A percentile compares a stretch with the other conserved stretches of the same genome.
phyloP scores from a whole-genome alignment of 495 filamentous ascomycete genomes.

The Niebla homalea region DNA sequence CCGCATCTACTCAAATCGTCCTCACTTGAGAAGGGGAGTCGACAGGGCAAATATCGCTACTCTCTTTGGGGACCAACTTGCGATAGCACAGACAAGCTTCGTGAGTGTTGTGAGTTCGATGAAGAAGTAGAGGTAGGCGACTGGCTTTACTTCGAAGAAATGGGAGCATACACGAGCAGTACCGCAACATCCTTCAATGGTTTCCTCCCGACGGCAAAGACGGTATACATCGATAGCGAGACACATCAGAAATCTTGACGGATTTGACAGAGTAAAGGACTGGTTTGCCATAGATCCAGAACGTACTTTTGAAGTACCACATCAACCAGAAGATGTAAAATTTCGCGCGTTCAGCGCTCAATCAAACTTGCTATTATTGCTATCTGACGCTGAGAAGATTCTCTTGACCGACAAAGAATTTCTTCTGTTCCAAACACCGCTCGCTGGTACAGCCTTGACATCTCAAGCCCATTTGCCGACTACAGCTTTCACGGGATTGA shows the following conservation, averaged over 20 bases:
- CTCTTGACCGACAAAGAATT: constrained; percentile 61
- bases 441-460: constrained; percentile 93
- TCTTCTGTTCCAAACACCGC: constrained; percentile 78
- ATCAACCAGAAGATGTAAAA: no score
- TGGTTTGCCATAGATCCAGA: no score
- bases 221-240: background rate
- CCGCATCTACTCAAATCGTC: background rate
- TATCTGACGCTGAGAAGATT: constrained; percentile 11
- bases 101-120: constrained; percentile 10
- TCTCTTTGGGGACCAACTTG: constrained; percentile 29
- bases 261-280: no score
- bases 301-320: no score
- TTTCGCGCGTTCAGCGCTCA: background rate
- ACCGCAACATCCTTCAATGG: constrained; percentile 24
- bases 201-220: constrained; percentile 8
- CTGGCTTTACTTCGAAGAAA: constrained; percentile 25
- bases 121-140: constrained; percentile 22
- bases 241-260: background rate
- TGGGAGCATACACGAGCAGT: constrained; percentile 24
- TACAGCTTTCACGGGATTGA: constrained; percentile 51
- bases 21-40: background rate
- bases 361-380: background rate
- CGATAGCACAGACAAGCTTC: constrained; percentile 23
- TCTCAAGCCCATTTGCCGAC: constrained; percentile 74
- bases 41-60: constrained; percentile 9